Evolutionary conservation across 202 grass and related monocot genomes (phyloP).

Genomic region (Dendrocalamus latiflorus): DNA sequence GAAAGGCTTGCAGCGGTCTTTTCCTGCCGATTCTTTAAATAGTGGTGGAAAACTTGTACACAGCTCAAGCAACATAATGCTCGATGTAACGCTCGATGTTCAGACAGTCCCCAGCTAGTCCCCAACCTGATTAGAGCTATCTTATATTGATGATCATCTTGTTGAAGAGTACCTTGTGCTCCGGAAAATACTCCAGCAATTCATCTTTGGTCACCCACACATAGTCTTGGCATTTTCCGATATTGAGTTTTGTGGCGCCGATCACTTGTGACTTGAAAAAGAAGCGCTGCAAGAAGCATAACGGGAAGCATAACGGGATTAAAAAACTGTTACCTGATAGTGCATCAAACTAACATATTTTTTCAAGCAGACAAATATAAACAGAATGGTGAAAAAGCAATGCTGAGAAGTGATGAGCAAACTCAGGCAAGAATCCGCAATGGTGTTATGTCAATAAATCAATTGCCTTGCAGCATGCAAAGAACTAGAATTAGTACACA

Average conservation of each 20-base stretch:
- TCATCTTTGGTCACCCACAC: slow-evolving; percentile 94
- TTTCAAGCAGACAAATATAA: neutral
- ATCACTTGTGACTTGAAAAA: slow-evolving; percentile 99
- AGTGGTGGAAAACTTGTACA: neutral
- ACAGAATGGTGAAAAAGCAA: neutral
- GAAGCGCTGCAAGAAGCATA: slow-evolving; percentile 78
- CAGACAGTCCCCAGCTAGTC: neutral
- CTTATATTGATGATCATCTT: slow-evolving; percentile 96
- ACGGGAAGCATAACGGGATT: slow-evolving; percentile 6
- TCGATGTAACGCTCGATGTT: neutral
- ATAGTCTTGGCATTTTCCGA: slow-evolving; percentile 79
- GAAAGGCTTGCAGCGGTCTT: no score
- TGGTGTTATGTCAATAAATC: neutral
- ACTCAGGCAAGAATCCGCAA: neutral
- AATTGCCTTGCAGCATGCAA: neutral
- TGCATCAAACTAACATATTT: neutral
- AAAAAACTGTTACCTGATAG: neutral
- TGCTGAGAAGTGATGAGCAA: neutral
- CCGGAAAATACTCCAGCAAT: slow-evolving; percentile 74
- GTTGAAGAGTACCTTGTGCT: slow-evolving; percentile 56
- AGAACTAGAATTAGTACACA: neutral
- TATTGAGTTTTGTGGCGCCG: slow-evolving; percentile 74
- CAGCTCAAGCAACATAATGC: slow-evolving; percentile 3
- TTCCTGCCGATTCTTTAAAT: no score
- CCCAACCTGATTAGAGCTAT: slow-evolving; percentile 12